Evolutionary conservation across 2,329 filamentous ascomycete genomes (phyloP).

Genomic region (Lachnellula arida): DNA sequence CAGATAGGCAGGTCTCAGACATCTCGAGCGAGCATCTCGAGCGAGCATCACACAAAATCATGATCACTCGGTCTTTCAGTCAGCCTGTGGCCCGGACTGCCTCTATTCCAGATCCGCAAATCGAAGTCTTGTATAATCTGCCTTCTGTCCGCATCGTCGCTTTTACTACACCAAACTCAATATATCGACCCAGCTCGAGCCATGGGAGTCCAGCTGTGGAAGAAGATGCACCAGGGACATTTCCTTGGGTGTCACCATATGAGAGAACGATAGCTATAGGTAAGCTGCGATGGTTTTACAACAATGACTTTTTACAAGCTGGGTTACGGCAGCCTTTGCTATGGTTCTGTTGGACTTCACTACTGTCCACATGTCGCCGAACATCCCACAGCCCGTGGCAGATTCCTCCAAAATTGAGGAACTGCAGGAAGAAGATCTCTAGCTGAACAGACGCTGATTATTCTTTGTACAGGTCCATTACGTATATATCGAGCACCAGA

Average conservation of each 20-base stretch:
- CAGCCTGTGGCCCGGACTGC: slow-evolving; percentile 16
- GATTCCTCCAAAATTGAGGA: no score
- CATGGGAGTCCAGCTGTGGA: slow-evolving; percentile 34
- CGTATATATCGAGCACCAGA: slow-evolving; percentile 83
- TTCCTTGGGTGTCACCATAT: slow-evolving; percentile 70
- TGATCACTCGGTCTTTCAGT: slow-evolving; percentile 18
- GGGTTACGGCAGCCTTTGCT: no score
- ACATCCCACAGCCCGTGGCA: no score
- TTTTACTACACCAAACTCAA: slow-evolving; percentile 40
- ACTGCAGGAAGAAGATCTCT: no score
- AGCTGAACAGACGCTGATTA: not conserved
- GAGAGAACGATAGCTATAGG: slow-evolving; percentile 78
- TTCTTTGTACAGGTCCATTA: slow-evolving; percentile 53
- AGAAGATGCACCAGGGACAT: slow-evolving; percentile 51
- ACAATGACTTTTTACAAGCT: not conserved
- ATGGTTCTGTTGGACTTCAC: no score
- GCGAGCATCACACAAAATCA: no score
- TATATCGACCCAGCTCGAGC: slow-evolving; percentile 19
- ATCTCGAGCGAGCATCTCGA: no score
- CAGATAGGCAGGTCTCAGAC: no score
- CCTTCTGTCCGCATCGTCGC: slow-evolving; percentile 42
- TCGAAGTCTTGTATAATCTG: slow-evolving; percentile 30
- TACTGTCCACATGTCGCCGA: no score
- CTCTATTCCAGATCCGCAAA: slow-evolving; percentile 24
- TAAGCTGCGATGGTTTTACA: slow-evolving; percentile 36